A percentile compares a stretch with the other conserved stretches of the same genome.
Conservation (phyloP, 768 basidiomycete genomes). For the Auriculariales sp. region DNA sequence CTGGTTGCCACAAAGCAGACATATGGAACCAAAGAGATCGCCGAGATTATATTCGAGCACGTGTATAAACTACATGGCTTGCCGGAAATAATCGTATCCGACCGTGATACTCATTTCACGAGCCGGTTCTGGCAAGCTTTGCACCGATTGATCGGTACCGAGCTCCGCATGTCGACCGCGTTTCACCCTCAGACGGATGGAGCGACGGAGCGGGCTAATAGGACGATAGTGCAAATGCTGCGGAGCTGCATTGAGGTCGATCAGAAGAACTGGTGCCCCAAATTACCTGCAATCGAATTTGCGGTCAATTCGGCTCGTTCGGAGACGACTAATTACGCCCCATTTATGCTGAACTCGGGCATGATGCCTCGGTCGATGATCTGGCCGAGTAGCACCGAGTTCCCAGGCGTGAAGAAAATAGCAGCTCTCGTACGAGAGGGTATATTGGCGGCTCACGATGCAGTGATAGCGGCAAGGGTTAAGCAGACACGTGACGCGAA, state of each 20-base stretch:
- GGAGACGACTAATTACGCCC: constrained; percentile 9
- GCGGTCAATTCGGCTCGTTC: constrained; percentile 11
- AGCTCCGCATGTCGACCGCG: constrained; percentile 22
- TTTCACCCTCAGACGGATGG: constrained; percentile 32
- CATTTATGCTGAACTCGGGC: constrained; percentile 11
- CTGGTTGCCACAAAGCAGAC: constrained; percentile 16
- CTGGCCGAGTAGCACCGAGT: constrained; percentile 4
- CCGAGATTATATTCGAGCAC: constrained; percentile 20
- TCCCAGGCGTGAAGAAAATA: constrained; percentile 17
- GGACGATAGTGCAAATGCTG: constrained; percentile 7
- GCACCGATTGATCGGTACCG: constrained; percentile 15
- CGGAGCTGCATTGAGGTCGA: constrained; percentile 2
- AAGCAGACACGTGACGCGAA: constrained; percentile 21
- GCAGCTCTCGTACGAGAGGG: constrained; percentile 15
- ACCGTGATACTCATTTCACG: constrained; percentile 27
- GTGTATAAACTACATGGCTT: constrained; percentile 26
- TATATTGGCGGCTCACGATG: constrained; percentile 18
- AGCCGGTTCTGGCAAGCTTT: constrained; percentile 26
- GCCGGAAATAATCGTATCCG: constrained; percentile 23
- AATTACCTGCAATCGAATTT: constrained; percentile 10
- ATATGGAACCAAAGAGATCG: constrained; percentile 20
- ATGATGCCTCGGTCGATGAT: constrained; percentile 7
- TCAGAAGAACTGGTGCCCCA: constrained; percentile 10
- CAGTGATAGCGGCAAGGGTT: constrained; percentile 14
- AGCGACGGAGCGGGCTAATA: constrained; percentile 21